A percentile compares a stretch with the other conserved stretches of the same genome.
These are phyloP conservation scores for Zea luxurians DNA, from an alignment of 176 grass and related monocot genomes.

Conservation along the genomic window DNA sequence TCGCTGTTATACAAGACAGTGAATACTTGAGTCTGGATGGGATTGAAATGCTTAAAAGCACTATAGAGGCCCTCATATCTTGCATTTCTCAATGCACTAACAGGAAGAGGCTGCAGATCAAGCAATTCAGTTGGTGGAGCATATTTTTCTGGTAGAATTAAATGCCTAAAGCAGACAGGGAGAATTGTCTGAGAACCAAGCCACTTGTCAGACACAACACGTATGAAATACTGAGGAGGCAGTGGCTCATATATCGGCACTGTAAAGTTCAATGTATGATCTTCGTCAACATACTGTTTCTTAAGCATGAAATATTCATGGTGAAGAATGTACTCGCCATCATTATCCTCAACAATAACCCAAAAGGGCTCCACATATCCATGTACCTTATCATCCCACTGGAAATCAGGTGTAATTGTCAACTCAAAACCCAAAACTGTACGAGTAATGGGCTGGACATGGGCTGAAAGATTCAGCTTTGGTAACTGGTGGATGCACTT, in stretches of 20 bases:
- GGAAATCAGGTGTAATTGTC: conserved; percentile 91
- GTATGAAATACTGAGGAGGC: conserved; percentile 95
- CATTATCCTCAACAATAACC: conserved; percentile 99
- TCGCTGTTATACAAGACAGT: conserved; percentile 88
- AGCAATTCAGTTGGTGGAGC: conserved; percentile 91
- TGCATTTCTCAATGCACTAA: conserved; percentile 80
- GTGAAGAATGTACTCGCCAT: conserved; percentile 92
- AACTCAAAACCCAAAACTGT: conserved; percentile 83
- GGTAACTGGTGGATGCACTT: conserved; percentile 92
- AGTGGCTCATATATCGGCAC: conserved; percentile 92
- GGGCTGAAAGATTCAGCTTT: conserved; percentile 85
- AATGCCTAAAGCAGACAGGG: conserved; percentile 91
- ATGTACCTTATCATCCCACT: conserved; percentile 93
- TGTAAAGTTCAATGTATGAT: conserved; percentile 89
- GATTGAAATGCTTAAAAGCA: conserved; percentile 96
- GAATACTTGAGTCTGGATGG: conserved; percentile 97
- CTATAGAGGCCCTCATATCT: conserved; percentile 79
- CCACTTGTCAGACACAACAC: conserved; percentile 91
- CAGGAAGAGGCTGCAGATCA: conserved; percentile 93
- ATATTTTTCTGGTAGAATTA: conserved; percentile 97
- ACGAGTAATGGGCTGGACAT: conserved; percentile 91
- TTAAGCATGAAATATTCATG: conserved; percentile 99
- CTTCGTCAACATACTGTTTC: conserved; percentile 92
- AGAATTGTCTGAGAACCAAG: conserved; percentile 95
- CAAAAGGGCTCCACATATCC: conserved; percentile 95